phyloP scores from a whole-genome alignment of 345 rosid genomes.

The Kandelia obovata region DNA sequence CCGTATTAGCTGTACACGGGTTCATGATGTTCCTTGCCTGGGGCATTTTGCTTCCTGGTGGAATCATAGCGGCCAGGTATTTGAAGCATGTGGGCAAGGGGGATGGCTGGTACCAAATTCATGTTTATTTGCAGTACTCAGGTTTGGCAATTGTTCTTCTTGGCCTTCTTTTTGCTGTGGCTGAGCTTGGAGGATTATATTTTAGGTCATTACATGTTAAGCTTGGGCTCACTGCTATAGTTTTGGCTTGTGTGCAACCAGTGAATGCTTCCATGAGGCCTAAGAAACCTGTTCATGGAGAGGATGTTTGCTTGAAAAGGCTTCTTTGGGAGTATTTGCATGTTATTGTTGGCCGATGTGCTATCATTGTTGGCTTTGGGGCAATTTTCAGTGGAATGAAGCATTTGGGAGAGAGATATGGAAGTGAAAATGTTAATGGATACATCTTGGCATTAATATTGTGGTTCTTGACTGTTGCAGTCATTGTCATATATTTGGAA shows the following conservation, averaged over 20 bases:
- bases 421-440: conserved; percentile 65
- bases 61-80: conserved; percentile 82
- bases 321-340: conserved; percentile 83
- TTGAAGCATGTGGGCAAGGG: conserved; percentile 82
- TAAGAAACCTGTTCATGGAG: conserved; percentile 58
- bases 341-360: conserved; percentile 60
- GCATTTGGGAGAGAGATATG: conserved; percentile 78
- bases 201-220: conserved; percentile 74
- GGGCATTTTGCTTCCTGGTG: conserved; percentile 95
- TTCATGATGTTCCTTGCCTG: conserved; percentile 99
- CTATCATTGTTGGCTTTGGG: conserved; percentile 49
- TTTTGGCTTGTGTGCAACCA: conserved; percentile 77
- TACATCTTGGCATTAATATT: conserved; percentile 61
- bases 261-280: conserved; percentile 79
- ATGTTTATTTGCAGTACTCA: conserved; percentile 85
- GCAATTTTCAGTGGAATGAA: conserved; percentile 73
- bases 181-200: conserved; percentile 76
- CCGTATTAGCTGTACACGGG: conserved; percentile 92
- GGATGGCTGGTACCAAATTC: conserved; percentile 88
- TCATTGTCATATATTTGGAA: conserved; percentile 63
- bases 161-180: conserved; percentile 87
- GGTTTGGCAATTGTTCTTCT: conserved; percentile 80
- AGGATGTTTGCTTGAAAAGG: conserved; percentile 47
- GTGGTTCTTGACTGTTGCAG: conserved; percentile 57
- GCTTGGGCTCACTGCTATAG: conserved; percentile 66